Percentiles rank a stretch among this genome's conserved stretches.
Evolutionary conservation across 2,329 filamentous ascomycete genomes (phyloP).

Genomic region (Claviceps digitariae): DNA sequence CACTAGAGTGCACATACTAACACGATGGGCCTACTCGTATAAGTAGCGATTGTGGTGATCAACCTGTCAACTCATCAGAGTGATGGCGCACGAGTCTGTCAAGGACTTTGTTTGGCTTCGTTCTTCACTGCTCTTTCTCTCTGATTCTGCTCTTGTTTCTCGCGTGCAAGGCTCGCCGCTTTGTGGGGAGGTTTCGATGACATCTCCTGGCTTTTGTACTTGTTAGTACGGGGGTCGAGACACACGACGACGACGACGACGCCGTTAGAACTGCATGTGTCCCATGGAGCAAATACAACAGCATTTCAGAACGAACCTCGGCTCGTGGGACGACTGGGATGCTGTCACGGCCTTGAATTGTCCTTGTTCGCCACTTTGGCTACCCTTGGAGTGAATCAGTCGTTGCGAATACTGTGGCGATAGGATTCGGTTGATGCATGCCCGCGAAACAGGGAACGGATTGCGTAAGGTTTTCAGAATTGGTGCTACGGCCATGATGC

Average conservation of each 20-base stretch:
- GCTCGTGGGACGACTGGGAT: constrained; percentile 1
- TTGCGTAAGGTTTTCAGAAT: not conserved
- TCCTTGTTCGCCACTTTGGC: not conserved
- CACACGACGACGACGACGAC: not conserved
- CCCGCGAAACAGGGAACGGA: not conserved
- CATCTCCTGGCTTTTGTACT: not conserved
- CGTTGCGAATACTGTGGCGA: not conserved
- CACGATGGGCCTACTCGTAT: too few species aligned
- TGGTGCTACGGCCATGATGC: not conserved
- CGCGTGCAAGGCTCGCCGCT: not conserved
- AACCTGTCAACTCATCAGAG: not conserved
- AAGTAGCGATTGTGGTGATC: too few species aligned
- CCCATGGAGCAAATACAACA: not conserved
- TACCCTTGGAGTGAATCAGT: not conserved
- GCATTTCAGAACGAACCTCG: not conserved
- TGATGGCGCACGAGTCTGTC: too few species aligned
- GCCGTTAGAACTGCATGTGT: not conserved
- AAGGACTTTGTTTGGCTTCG: not conserved
- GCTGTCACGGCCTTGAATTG: constrained; percentile 1
- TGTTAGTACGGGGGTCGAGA: not conserved
- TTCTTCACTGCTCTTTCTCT: not conserved
- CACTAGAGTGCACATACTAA: too few species aligned
- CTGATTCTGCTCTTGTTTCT: not conserved
- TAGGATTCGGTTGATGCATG: not conserved
- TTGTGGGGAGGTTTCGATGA: constrained; percentile 1